Evolutionary conservation across 2,329 filamentous ascomycete species (phyloP).

Genomic region (Claviceps pazoutovae): DNA sequence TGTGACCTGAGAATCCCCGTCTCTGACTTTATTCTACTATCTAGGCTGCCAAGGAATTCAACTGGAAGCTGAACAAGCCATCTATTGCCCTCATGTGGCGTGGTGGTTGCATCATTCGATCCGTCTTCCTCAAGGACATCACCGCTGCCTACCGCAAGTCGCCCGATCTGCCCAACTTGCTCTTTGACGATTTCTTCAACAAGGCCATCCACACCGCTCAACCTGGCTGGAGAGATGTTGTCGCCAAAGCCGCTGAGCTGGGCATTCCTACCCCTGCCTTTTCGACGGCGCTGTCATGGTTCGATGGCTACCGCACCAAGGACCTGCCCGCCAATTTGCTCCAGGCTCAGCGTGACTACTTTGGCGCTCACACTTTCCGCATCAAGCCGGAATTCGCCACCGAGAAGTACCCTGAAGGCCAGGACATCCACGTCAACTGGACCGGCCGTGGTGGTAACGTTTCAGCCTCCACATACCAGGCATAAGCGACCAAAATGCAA

Average conservation of each 20-base stretch:
- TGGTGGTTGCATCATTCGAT: slow-evolving; percentile 98
- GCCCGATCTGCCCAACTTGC: slow-evolving; percentile 90
- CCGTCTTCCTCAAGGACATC: slow-evolving; percentile 99
- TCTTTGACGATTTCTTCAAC: slow-evolving; percentile 99
- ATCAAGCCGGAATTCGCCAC: slow-evolving; percentile 70
- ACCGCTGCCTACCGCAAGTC: slow-evolving; percentile 90
- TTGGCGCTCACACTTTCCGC: slow-evolving; percentile 83
- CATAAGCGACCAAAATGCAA: slow-evolving; percentile 39
- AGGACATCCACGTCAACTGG: slow-evolving; percentile 99
- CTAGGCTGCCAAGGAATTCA: slow-evolving; percentile 86
- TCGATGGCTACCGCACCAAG: slow-evolving; percentile 95
- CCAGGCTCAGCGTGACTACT: slow-evolving; percentile 99
- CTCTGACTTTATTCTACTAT: slow-evolving; percentile 2
- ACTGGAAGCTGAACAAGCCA: slow-evolving; percentile 99
- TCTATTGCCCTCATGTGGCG: slow-evolving; percentile 99
- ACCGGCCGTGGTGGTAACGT: slow-evolving; percentile 95
- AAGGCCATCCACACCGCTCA: slow-evolving; percentile 96
- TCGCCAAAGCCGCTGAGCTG: slow-evolving; percentile 82
- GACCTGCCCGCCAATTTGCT: slow-evolving; percentile 95
- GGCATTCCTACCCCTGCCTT: slow-evolving; percentile 95
- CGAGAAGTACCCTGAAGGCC: slow-evolving; percentile 67
- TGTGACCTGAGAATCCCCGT: not conserved
- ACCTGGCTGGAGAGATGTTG: slow-evolving; percentile 79
- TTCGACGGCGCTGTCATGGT: slow-evolving; percentile 95
- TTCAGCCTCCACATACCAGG: slow-evolving; percentile 93